Evolutionary conservation across 2,329 filamentous ascomycete genomes (phyloP).

Genomic region (Teratosphaeria zuluensis): DNA sequence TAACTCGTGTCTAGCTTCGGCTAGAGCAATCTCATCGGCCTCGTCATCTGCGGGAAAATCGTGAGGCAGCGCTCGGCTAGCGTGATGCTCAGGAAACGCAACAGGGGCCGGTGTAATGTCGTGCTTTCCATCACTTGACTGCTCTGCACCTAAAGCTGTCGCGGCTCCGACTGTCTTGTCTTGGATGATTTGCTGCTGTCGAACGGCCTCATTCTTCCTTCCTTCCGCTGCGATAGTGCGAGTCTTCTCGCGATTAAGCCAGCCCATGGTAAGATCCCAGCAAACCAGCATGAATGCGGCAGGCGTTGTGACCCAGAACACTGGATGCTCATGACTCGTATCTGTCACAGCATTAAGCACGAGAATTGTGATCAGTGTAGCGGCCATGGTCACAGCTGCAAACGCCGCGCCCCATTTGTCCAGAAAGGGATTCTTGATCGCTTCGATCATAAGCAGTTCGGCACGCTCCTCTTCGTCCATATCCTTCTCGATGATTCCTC

Average conservation of each 20-base stretch:
- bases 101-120: background rate
- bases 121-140: background rate
- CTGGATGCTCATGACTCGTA: slow-evolving; percentile 42
- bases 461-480: slow-evolving; percentile 37
- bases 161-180: background rate
- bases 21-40: background rate
- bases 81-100: background rate
- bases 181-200: background rate
- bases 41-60: background rate
- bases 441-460: slow-evolving; percentile 53
- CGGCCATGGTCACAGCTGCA: slow-evolving; percentile 56
- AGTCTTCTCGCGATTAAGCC: slow-evolving; percentile 53
- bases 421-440: slow-evolving; percentile 66
- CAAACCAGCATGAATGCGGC: slow-evolving; percentile 59
- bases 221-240: slow-evolving; percentile 44
- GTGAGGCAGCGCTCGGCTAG: background rate
- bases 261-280: slow-evolving; percentile 57
- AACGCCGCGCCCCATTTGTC: slow-evolving; percentile 58
- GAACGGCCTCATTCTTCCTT: background rate
- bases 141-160: background rate
- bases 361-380: slow-evolving; percentile 56
- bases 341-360: slow-evolving; percentile 54
- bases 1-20: slow-evolving; percentile 1
- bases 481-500: slow-evolving; percentile 37
- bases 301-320: slow-evolving; percentile 61